A percentile compares a stretch with the other conserved stretches of the same genome.
phyloP scores from a whole-genome alignment of 805 yeast species.

The Myxozyma geophila region DNA sequence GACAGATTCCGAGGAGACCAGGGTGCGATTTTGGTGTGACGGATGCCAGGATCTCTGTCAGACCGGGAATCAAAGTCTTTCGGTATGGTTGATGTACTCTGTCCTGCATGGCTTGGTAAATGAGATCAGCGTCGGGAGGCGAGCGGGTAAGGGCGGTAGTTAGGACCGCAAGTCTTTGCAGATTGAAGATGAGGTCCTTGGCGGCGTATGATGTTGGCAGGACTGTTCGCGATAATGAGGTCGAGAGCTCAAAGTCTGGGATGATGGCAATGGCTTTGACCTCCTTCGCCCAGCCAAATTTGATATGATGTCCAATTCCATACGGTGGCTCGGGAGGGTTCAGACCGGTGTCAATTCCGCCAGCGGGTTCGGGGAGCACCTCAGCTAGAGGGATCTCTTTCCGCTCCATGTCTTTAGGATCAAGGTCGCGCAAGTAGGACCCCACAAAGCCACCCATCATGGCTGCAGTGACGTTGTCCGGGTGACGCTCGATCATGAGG shows the following conservation, averaged over 20 bases:
- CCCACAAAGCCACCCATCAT: constrained; percentile 99
- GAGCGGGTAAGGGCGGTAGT: constrained; percentile 89
- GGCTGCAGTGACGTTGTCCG: constrained; percentile 97
- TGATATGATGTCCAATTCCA: constrained; percentile 85
- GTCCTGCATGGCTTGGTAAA: constrained; percentile 96
- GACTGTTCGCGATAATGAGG: constrained; percentile 89
- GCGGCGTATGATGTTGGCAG: constrained; percentile 79
- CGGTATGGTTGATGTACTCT: constrained; percentile 97
- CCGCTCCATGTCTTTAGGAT: constrained; percentile 69
- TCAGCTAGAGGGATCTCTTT: constrained; percentile 84
- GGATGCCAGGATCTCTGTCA: constrained; percentile 74
- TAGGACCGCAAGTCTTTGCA: constrained; percentile 89
- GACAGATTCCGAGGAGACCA: constrained; percentile 90
- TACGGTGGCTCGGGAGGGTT: constrained; percentile 82
- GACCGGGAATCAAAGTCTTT: constrained; percentile 87
- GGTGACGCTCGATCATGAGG: constrained; percentile 96
- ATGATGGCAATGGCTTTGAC: constrained; percentile 89
- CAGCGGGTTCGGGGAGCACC: constrained; percentile 78
- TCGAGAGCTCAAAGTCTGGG: constrained; percentile 92
- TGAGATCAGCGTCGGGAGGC: constrained; percentile 79
- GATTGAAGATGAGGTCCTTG: constrained; percentile 84
- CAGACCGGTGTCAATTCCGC: constrained; percentile 68
- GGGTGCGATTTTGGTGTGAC: constrained; percentile 77
- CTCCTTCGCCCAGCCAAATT: constrained; percentile 78
- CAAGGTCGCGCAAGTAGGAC: constrained; percentile 81